These are phyloP conservation scores for Neopestalotiopsis sp. DNA, from an alignment of 2,329 filamentous ascomycete genomes.

Conservation along the genomic window DNA sequence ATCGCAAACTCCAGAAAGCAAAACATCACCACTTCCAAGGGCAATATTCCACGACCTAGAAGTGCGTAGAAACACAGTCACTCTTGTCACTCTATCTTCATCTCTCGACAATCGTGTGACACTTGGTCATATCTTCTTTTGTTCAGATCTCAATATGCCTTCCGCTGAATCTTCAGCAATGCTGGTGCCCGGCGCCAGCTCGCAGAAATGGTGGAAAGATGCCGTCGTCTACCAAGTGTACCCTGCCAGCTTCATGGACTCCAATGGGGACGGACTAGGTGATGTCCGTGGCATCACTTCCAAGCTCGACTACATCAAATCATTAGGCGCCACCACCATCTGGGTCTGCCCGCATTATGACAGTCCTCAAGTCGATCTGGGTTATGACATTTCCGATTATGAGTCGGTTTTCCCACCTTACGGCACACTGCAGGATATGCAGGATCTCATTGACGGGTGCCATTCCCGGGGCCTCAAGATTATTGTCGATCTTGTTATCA, in stretches of 20 bases:
- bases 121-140: too few species aligned
- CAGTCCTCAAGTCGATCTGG: conserved; percentile 64
- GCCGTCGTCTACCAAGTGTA: conserved; percentile 19
- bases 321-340: conserved; percentile 57
- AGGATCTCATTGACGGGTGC: conserved; percentile 18
- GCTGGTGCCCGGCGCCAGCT: background rate
- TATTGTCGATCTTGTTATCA: conserved; percentile 36
- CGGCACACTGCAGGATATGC: conserved; percentile 18
- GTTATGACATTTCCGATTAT: conserved; percentile 71
- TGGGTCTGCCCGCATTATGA: conserved; percentile 48
- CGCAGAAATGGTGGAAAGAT: conserved; percentile 18
- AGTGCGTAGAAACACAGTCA: too few species aligned
- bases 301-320: conserved; percentile 56
- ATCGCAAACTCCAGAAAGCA: too few species aligned
- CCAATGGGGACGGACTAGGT: conserved; percentile 5
- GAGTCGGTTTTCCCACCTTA: conserved; percentile 18
- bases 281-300: conserved; percentile 55
- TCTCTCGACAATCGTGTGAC: too few species aligned
- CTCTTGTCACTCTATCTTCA: too few species aligned
- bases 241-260: conserved; percentile 16
- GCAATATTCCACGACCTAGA: too few species aligned
- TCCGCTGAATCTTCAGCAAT: background rate
- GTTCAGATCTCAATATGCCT: background rate
- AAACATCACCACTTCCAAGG: too few species aligned
- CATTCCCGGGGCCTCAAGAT: conserved; percentile 20